Base-by-base conservation (phyloP, 2,329 filamentous ascomycete genomes). In the Trichoderma koningiopsis region DNA sequence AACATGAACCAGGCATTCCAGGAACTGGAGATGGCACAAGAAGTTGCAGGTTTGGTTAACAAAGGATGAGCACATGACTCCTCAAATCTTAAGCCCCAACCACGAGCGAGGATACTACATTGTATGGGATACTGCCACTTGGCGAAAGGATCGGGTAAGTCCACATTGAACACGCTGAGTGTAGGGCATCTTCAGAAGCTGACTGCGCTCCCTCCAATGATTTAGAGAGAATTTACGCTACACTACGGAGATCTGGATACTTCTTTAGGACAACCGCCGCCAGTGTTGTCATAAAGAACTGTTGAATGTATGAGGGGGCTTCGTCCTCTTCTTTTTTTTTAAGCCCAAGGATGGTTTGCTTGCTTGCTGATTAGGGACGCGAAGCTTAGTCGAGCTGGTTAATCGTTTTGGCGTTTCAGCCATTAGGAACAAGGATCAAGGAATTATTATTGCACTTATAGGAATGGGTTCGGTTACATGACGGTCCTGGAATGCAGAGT, bases 21-120 rank as follows among this genome's bases (percentile, higher is more conserved):
- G 89, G 24, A 89, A 89, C 76, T 91, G 89, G 89, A 82, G 89
- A 71, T 91, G 88, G 86, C 88, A 91, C 77, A 90, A 90, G 81
- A 89, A 89, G 77, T 79, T 88, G 29, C 87, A 88, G 72, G 78
- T 90, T 29, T 91, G 89, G 89, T 79, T 91, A 61, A 91, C 89
- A 5, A 91, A 91, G 77, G 89, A 91, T 74, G 88, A 90, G 68
- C 81, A 87, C 72, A 88, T 90, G 87, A 84, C 86, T 56, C 88
- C 88, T 35, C 87, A 88, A 70, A 82, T 85, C 19, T 77, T 91
- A 56, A 86, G 86, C 65, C 83, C 84, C 14, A 85, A 81, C 64
- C 86, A 88, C 61, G 89, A 91, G 78, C 85, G 88, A 70, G 89
- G 89, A 0, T 90, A 86, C 78, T 91, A 91, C 76, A 85, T 90